These are phyloP conservation scores for Adansonia grandidieri DNA, from an alignment of 441 rosid genomes.

Conservation along the genomic window DNA sequence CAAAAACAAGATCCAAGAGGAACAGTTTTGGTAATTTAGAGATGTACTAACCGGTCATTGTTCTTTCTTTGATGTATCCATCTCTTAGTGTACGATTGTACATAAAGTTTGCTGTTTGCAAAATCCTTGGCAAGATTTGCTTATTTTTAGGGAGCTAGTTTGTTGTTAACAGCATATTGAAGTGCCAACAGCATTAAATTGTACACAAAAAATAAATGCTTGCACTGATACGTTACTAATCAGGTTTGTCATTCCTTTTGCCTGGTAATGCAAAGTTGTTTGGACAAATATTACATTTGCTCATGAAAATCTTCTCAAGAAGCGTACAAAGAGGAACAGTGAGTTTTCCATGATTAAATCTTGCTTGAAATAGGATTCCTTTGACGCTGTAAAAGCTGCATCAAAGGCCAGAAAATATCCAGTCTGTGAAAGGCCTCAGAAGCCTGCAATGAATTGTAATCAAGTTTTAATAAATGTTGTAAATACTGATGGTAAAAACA, in stretches of 20 bases:
- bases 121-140: neutral
- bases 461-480: neutral
- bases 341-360: conserved; percentile 25
- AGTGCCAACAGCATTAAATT: neutral
- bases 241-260: conserved; percentile 10
- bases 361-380: conserved; percentile 42
- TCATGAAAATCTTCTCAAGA: neutral
- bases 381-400: conserved; percentile 51
- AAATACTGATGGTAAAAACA: neutral
- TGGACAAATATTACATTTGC: neutral
- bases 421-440: conserved; percentile 59
- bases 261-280: neutral
- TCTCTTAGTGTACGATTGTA: neutral
- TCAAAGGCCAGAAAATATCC: conserved; percentile 31
- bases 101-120: conserved; percentile 1
- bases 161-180: neutral
- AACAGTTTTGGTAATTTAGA: conserved; percentile 30
- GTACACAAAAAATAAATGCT: conserved; percentile 22
- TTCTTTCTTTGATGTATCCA: neutral
- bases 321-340: neutral
- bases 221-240: conserved; percentile 7
- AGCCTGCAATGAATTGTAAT: conserved; percentile 39
- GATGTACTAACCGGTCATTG: neutral
- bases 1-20: neutral
- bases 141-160: conserved; percentile 8